Conservation (phyloP, 2,329 filamentous ascomycete species). For the Colletotrichum eremochloae region DNA sequence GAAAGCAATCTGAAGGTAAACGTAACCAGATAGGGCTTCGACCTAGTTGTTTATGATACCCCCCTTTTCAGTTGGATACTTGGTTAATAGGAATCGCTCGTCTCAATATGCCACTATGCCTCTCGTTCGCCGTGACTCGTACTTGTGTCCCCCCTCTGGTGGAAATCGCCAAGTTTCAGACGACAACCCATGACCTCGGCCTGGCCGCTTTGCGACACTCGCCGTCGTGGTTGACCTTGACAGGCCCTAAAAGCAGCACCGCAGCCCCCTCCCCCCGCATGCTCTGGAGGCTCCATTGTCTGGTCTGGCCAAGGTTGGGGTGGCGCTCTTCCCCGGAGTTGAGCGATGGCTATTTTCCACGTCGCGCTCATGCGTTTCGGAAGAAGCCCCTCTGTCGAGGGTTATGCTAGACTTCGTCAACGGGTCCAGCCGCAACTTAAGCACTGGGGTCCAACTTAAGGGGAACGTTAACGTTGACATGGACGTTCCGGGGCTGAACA, state of each 20-base stretch:
- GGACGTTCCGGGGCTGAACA: not conserved
- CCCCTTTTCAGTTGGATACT: not conserved
- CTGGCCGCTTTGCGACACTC: conserved; percentile 1
- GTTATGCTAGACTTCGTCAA: not conserved
- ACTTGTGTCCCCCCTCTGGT: not conserved
- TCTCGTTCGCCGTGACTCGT: not conserved
- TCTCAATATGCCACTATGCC: not conserved
- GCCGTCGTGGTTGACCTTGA: not conserved
- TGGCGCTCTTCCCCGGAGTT: not conserved
- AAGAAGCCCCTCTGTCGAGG: not conserved
- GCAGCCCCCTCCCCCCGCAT: not conserved
- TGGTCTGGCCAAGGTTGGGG: not conserved
- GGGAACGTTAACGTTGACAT: not conserved
- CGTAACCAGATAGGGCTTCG: conserved; percentile 18
- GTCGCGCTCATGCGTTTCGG: not conserved
- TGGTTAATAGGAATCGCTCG: not conserved
- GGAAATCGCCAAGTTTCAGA: not conserved
- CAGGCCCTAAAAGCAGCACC: not conserved
- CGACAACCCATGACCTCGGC: not conserved
- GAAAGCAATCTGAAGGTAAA: conserved; percentile 15
- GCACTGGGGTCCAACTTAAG: not conserved
- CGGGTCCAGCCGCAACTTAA: not conserved
- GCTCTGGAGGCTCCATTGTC: not conserved
- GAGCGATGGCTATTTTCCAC: not conserved
- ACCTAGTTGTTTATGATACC: conserved; percentile 13